Base-by-base conservation (phyloP, 108 stramenopile species). In the Skeletonema potamos region DNA sequence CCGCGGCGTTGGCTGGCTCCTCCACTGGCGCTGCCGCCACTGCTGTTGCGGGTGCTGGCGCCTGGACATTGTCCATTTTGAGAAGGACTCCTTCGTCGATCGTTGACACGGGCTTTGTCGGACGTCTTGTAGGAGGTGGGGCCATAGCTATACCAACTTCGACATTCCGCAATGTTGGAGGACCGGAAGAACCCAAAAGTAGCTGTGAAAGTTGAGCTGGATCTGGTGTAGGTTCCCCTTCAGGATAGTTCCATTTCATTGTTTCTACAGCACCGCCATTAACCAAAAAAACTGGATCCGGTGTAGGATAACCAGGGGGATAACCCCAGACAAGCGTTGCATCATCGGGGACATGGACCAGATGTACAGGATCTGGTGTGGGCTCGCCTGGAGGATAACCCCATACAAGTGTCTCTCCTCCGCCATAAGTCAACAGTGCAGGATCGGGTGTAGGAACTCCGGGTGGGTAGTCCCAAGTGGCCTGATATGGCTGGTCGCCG, bases 361-460 rank as follows among this genome's bases (percentile, higher is more conserved):
- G 59, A 32, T 64, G 56, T 26, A 18, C 69, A 10, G 76, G 76
- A 66, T 76, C 80, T 22, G 80, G 80, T 5, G 80, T 81, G 2
- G 80, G 80, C 17, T 60, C 74, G 0, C 80, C 80, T 20, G 74
- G 70, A 36, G 80, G 48, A 51, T 51, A 51, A 9, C 48, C 58
- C 58, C 58, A 59, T 20, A 59, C 58, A 30, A 59, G 29, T 8
- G 58, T 59, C 17, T 59, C 58, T 7, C 17, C 17, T 33, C 33
- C 58, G 6, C 58, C 58, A 20, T 59, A 51, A 2, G 22, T 59
- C 58, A 59, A 34, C 58, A 59, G 10, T 6, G 58, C 58, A 13
- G 58, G 58, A 11, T 59, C 58, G 5, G 58, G 58, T 8, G 58
- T 59, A 18, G 58, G 58, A 0, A 33, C 58, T 8, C 58, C 58